Evolutionary conservation across 805 yeast species (phyloP).

Genomic region (Sporopachydermia quercuum): DNA sequence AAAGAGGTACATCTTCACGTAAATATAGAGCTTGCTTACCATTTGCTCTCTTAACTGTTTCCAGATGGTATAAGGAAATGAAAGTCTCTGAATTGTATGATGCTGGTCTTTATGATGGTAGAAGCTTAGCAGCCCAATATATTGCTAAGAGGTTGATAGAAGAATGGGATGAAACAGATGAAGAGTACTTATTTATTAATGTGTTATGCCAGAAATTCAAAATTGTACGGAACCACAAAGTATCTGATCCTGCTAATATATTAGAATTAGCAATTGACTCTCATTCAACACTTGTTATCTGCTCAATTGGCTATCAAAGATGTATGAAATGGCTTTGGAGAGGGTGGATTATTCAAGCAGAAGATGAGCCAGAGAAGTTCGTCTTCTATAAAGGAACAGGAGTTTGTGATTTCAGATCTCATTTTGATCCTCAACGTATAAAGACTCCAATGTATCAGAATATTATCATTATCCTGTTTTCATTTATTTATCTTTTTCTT

Average conservation of each 20-base stretch:
- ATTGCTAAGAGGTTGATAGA: constrained; percentile 42
- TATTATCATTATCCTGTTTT: constrained; percentile 49
- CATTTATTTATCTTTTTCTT: constrained; percentile 44
- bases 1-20: constrained; percentile 34
- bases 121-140: constrained; percentile 60
- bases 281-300: constrained; percentile 65
- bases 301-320: constrained; percentile 71
- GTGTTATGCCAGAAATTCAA: constrained; percentile 66
- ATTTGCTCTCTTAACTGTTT: constrained; percentile 60
- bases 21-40: constrained; percentile 56
- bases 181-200: constrained; percentile 45
- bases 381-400: constrained; percentile 47
- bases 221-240: constrained; percentile 46
- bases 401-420: constrained; percentile 37
- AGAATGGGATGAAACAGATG: constrained; percentile 21
- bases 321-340: constrained; percentile 87
- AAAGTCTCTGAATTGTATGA: constrained; percentile 49
- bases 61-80: constrained; percentile 60
- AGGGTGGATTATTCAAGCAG: constrained; percentile 79
- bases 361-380: constrained; percentile 52
- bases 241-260: constrained; percentile 54
- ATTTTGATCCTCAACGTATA: constrained; percentile 71
- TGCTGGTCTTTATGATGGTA: constrained; percentile 40
- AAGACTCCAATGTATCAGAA: constrained; percentile 80
- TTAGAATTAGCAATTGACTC: constrained; percentile 76